phyloP scores from a whole-genome alignment of 1,139 yeast genomes.

The Suhomyces guaymorum region DNA sequence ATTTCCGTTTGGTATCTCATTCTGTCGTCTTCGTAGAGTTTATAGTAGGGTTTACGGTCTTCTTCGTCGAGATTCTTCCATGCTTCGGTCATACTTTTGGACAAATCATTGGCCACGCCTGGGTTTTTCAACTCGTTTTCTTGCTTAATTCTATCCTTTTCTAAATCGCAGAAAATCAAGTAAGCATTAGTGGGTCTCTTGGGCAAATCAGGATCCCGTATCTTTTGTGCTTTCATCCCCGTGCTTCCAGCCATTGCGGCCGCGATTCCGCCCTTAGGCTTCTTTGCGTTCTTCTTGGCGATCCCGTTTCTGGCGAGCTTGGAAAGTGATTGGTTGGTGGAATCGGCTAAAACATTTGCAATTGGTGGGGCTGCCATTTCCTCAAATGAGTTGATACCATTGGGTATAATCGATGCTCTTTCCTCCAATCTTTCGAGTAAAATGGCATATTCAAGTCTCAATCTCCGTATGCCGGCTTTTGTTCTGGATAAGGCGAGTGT shows the following conservation, averaged over 20 bases:
- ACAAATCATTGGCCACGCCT: conserved; percentile 61
- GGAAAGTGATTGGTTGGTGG: conserved; percentile 24
- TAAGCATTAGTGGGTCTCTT: conserved; percentile 91
- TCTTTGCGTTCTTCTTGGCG: conserved; percentile 25
- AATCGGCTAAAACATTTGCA: conserved; percentile 38
- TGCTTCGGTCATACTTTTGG: conserved; percentile 77
- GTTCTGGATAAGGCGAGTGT: conserved; percentile 80
- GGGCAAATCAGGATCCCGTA: conserved; percentile 80
- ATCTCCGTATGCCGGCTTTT: conserved; percentile 71
- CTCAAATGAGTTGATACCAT: conserved; percentile 33
- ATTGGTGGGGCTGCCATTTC: conserved; percentile 48
- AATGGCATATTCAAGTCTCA: conserved; percentile 79
- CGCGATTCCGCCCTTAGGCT: conserved; percentile 15
- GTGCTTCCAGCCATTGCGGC: conserved; percentile 15
- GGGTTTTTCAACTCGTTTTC: conserved; percentile 48
- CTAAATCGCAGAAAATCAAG: conserved; percentile 81
- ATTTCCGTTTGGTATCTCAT: conserved; percentile 73
- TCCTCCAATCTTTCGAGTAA: conserved; percentile 78
- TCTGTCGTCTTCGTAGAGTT: conserved; percentile 77
- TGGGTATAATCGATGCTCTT: conserved; percentile 42
- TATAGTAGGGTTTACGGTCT: conserved; percentile 72
- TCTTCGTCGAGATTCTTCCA: conserved; percentile 80
- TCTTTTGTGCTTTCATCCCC: conserved; percentile 29
- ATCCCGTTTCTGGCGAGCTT: conserved; percentile 25
- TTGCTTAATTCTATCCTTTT: conserved; percentile 69